These are phyloP conservation scores for Trichoderma asperellum DNA, from an alignment of 2,329 filamentous ascomycete species.

Conservation along the genomic window DNA sequence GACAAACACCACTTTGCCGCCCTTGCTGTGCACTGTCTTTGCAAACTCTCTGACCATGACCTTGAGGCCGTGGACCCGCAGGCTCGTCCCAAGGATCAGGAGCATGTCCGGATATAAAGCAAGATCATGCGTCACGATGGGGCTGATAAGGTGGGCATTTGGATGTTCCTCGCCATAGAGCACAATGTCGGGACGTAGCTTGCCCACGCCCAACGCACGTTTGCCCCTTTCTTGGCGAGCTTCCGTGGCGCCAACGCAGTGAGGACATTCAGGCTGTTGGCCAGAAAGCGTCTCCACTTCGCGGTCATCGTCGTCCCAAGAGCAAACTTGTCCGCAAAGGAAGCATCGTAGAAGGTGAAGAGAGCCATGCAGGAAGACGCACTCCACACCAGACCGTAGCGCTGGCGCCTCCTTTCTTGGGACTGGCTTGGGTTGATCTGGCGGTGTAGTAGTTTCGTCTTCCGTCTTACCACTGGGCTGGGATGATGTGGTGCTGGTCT, in stretches of 20 bases:
- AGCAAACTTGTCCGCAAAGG: constrained; percentile 59
- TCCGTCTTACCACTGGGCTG: constrained; percentile 20
- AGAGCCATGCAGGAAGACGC: constrained; percentile 75
- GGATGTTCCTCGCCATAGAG: constrained; percentile 76
- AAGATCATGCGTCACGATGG: constrained; percentile 70
- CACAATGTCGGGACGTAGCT: constrained; percentile 72
- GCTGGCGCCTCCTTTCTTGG: constrained; percentile 36
- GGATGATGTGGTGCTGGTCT: neutral
- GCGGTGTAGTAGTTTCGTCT: constrained; percentile 32
- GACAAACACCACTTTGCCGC: constrained; percentile 72
- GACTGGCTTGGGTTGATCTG: constrained; percentile 31
- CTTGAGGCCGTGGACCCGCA: constrained; percentile 73
- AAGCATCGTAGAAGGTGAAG: constrained; percentile 67
- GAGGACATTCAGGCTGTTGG: constrained; percentile 68
- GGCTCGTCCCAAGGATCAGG: constrained; percentile 71
- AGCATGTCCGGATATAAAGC: constrained; percentile 67
- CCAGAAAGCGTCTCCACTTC: constrained; percentile 63
- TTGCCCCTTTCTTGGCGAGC: constrained; percentile 68
- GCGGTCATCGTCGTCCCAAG: constrained; percentile 62
- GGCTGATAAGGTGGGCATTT: constrained; percentile 67
- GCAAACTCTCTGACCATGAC: constrained; percentile 72
- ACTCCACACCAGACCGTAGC: constrained; percentile 56
- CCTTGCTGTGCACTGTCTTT: constrained; percentile 68
- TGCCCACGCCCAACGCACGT: constrained; percentile 67
- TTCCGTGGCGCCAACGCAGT: constrained; percentile 65